Percentiles rank a stretch among this genome's conserved stretches.
phyloP scores from a whole-genome alignment of 768 basidiomycete species.

The Neoboletus subvelutipes region DNA sequence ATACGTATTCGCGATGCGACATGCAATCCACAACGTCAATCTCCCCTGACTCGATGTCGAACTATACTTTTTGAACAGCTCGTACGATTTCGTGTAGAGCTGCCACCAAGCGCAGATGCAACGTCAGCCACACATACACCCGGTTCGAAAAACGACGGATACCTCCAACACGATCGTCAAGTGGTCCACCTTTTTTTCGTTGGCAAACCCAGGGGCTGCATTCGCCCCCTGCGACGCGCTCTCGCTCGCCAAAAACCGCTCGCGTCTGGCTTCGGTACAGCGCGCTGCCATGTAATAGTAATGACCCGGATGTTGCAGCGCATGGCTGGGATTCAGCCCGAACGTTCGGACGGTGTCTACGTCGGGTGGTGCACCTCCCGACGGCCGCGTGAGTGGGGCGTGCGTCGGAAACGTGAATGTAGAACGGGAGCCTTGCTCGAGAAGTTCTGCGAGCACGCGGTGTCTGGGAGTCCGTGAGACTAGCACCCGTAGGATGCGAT shows the following conservation, averaged over 20 bases:
- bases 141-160: background rate
- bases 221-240: conserved; percentile 35
- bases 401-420: conserved; percentile 63
- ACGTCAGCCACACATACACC: background rate
- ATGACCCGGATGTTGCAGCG: conserved; percentile 81
- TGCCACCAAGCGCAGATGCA: conserved; percentile 27
- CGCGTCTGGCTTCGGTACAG: conserved; percentile 75
- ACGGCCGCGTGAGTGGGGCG: conserved; percentile 38
- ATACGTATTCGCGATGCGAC: conserved; percentile 86
- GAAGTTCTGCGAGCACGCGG: conserved; percentile 85
- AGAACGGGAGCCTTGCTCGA: conserved; percentile 75
- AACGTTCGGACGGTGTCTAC: conserved; percentile 59
- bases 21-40: conserved; percentile 87
- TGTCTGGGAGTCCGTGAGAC: conserved; percentile 48
- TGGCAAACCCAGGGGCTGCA: conserved; percentile 69
- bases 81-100: conserved; percentile 94
- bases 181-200: conserved; percentile 94
- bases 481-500: background rate
- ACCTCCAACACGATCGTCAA: conserved; percentile 81
- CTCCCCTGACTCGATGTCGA: conserved; percentile 62
- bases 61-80: conserved; percentile 81
- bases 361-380: conserved; percentile 40
- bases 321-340: conserved; percentile 77
- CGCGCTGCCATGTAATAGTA: conserved; percentile 90
- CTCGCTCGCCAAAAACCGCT: conserved; percentile 62